These are phyloP conservation scores for Elsinoe ampelina DNA, from an alignment of 2,329 filamentous ascomycete genomes.

Conservation along the genomic window DNA sequence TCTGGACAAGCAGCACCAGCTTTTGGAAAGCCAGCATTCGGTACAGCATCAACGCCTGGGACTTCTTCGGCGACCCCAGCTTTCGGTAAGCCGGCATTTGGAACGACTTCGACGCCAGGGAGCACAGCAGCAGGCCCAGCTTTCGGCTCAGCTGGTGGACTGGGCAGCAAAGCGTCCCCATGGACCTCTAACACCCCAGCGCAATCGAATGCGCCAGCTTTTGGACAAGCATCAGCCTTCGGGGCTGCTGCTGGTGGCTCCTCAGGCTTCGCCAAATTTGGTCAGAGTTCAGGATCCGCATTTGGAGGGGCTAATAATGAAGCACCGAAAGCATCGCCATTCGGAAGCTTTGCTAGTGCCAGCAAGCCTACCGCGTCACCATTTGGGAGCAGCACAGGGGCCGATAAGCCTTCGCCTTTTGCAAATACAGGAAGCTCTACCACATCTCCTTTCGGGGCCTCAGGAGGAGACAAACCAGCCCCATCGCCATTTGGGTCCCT, in stretches of 20 bases:
- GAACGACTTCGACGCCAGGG: conserved; percentile 16
- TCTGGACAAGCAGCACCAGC: conserved; percentile 13
- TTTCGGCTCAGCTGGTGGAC: conserved; percentile 19
- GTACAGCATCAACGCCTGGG: conserved; percentile 17
- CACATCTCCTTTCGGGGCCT: conserved; percentile 29
- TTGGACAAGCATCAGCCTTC: conserved; percentile 21
- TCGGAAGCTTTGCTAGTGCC: conserved; percentile 23
- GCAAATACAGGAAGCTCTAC: neutral
- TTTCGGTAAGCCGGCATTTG: conserved; percentile 22
- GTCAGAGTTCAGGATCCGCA: conserved; percentile 5
- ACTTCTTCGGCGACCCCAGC: conserved; percentile 12
- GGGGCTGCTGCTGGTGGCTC: conserved; percentile 20
- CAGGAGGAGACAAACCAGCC: conserved; percentile 17
- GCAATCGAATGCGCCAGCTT: conserved; percentile 16
- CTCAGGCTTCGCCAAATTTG: conserved; percentile 29
- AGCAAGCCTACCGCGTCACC: conserved; percentile 19
- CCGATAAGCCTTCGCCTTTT: conserved; percentile 18
- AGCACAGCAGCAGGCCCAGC: conserved; percentile 14
- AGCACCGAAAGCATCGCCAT: conserved; percentile 24
- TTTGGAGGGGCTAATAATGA: conserved; percentile 18
- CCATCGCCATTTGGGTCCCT: conserved; percentile 20
- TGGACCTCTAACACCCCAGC: conserved; percentile 15
- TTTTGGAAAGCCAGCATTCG: conserved; percentile 22
- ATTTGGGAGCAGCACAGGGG: conserved; percentile 16
- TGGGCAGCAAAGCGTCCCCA: conserved; percentile 18